Percentiles rank a stretch among this genome's conserved stretches.
Conservation (phyloP, 257 asterid species). For the Solanum gandarillasii region DNA sequence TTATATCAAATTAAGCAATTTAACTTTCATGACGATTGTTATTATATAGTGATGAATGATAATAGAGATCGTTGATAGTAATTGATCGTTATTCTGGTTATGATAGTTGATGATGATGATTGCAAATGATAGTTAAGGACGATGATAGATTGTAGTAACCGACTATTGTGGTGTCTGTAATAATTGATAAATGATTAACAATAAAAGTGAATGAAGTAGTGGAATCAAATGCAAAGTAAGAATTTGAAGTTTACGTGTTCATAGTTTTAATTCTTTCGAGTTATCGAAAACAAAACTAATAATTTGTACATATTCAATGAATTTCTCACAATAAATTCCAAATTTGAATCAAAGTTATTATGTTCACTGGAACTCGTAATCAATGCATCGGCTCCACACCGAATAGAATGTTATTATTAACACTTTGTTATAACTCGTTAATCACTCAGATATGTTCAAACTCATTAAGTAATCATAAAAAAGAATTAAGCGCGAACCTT, state of each 20-base stretch:
- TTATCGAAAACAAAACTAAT: background rate
- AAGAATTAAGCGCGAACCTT: background rate
- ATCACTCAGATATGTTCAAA: background rate
- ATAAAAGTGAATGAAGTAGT: background rate
- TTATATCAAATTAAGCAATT: background rate
- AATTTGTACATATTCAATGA: background rate
- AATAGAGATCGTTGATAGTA: background rate
- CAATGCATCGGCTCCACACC: accelerated
- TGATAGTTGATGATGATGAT: background rate
- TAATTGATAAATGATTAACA: background rate
- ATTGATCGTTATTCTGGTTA: background rate
- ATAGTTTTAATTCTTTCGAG: accelerated
- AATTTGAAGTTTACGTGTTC: background rate
- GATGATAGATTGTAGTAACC: background rate
- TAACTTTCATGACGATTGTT: background rate
- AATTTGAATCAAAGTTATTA: background rate
- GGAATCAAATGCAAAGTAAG: background rate
- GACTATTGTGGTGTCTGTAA: background rate
- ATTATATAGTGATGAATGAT: background rate
- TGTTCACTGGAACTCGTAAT: background rate
- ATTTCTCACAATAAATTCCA: accelerated
- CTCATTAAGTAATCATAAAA: background rate
- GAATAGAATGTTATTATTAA: background rate
- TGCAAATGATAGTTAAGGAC: background rate
- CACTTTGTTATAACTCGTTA: background rate